Percentiles rank a stretch among this genome's conserved stretches.
phyloP scores from a whole-genome alignment of 1,139 yeast species.

The Entelexis paramagnoliae region DNA sequence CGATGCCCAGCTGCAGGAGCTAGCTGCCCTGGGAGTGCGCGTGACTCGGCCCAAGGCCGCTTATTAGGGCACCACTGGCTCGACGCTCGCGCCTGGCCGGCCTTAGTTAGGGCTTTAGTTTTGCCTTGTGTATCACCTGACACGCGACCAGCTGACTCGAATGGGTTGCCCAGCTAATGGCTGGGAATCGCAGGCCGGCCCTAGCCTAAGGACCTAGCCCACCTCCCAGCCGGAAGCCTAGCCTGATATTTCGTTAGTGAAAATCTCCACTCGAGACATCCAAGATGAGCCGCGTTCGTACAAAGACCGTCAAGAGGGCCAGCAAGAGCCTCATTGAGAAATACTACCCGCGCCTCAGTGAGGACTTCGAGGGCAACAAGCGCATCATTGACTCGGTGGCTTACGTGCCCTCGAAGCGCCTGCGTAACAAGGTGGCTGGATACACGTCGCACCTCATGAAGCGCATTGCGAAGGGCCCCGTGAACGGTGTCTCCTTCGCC shows the following conservation, averaged over 20 bases:
- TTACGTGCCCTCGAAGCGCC: conserved; percentile 98
- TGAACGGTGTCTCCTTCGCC: conserved; percentile 99
- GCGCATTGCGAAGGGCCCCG: conserved; percentile 99
- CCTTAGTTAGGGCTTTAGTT: not conserved
- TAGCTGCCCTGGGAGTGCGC: not conserved
- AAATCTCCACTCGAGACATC: conserved; percentile 8
- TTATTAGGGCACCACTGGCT: not conserved
- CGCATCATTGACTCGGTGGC: conserved; percentile 98
- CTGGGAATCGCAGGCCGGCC: not conserved
- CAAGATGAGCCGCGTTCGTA: conserved; percentile 33
- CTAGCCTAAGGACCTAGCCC: conserved; percentile 4
- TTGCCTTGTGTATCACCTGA: not conserved
- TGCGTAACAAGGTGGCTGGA: conserved; percentile 99
- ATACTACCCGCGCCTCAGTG: conserved; percentile 99
- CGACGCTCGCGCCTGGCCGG: no score
- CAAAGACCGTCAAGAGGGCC: conserved; percentile 99
- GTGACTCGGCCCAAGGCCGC: not conserved
- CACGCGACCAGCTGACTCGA: not conserved
- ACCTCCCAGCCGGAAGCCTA: conserved; percentile 5
- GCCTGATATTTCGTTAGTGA: conserved; percentile 7
- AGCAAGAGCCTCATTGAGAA: conserved; percentile 99
- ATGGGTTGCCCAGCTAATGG: not conserved
- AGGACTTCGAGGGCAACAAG: conserved; percentile 99
- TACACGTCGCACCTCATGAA: conserved; percentile 99
- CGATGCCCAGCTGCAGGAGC: not conserved